Base-by-base conservation (phyloP, 2,329 filamentous ascomycete genomes). In the Endoconidiophora laricicola region DNA sequence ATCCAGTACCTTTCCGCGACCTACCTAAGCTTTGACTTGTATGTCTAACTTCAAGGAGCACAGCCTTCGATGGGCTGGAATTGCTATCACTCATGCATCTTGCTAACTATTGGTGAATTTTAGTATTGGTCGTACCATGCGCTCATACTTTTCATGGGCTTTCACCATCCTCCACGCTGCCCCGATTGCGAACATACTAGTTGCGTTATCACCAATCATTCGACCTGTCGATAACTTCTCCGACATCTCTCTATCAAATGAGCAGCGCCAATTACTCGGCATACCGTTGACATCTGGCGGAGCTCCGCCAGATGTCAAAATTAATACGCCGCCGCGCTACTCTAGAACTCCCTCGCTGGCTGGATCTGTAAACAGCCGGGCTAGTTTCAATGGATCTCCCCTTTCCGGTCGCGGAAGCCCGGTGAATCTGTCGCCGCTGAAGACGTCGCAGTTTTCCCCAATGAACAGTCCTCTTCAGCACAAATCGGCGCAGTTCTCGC, bases 211-310 rank as follows among this genome's bases (percentile, higher is more conserved):
- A 43, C 91, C 90, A 2, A 73, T 94, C 10, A 65, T 86, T 58
- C 76, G 80, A 55, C 71, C 74, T 41, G 72, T 38, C 36, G 91
- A 96, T 63, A 75, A 87, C 55, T 74, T 95, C 55, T 71, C 79
- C 63, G 91, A 98, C 63, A 94, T 98, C 46, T 79, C 90, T 54
- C 74, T 98, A 56, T 95, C 90, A 1, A 81, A 85, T n/a, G 79
- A 80, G 10, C 54, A 56, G 39, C 54, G 54, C 54, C 74, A 80
- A 55, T 74, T 94, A 12, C 77, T 98, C 47, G 88, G 87, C 44
- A 76, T 98, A 3, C 75, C 81, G 38, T 81, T 86, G 2, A 83
- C 81, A 0, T 81, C 86, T 2, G 73, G 75, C 48, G 29, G 29
- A 16, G 3, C 37, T 29, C 12, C 43, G 29, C 9, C 38, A 5